These are phyloP conservation scores for Salvia splendens DNA, from an alignment of 257 asterid genomes.

Conservation along the genomic window DNA sequence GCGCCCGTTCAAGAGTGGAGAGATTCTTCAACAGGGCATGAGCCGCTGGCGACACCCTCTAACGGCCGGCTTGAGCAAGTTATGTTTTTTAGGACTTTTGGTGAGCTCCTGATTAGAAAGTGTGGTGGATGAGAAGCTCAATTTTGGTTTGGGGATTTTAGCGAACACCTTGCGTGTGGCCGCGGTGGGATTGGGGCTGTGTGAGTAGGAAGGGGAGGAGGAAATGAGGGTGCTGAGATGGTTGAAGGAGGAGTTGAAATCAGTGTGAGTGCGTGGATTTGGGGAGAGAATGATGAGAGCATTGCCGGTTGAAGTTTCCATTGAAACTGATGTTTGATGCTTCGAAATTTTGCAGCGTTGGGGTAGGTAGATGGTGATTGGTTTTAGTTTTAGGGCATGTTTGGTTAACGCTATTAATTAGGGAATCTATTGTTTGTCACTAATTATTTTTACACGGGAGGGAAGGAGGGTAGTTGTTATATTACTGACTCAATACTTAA, in stretches of 20 bases:
- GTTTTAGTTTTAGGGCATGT: too few species aligned
- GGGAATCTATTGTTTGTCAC: too few species aligned
- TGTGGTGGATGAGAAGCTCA: conserved; percentile 64
- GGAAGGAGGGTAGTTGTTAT: too few species aligned
- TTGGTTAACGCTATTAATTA: too few species aligned
- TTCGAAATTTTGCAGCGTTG: too few species aligned
- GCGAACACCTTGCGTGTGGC: conserved; percentile 14
- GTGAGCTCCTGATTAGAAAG: conserved; percentile 45
- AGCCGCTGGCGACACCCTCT: conserved; percentile 62
- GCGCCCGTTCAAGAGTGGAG: conserved; percentile 74
- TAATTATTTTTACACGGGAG: too few species aligned
- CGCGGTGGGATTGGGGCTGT: conserved; percentile 32
- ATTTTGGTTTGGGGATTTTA: conserved; percentile 30
- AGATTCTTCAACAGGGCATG: conserved; percentile 72
- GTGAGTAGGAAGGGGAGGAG: conserved; percentile 32
- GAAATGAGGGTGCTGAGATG: conserved; percentile 61
- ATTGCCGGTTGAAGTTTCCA: conserved; percentile 54
- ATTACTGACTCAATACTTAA: too few species aligned
- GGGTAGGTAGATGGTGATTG: too few species aligned
- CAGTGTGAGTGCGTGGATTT: conserved; percentile 37
- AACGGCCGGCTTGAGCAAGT: conserved; percentile 64
- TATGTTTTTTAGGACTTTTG: conserved; percentile 36
- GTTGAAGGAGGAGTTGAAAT: conserved; percentile 71
- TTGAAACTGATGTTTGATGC: conserved; percentile 17
- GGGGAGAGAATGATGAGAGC: conserved; percentile 51